Conservation (phyloP, 139 green algal species). For the Chlamydomonas schloesseri region DNA sequence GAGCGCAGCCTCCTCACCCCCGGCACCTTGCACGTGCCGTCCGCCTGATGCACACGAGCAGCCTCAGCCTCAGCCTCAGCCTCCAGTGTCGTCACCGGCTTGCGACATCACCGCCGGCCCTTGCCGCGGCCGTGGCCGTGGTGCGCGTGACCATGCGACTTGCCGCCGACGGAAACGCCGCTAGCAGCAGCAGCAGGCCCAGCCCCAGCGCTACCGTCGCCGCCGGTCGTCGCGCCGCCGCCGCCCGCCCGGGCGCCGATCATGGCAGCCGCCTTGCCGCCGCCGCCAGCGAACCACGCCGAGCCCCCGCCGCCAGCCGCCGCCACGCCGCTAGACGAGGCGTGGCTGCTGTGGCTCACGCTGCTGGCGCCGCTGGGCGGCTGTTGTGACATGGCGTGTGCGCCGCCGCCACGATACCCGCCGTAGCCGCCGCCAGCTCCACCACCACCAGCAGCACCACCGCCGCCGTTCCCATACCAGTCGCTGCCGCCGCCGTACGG, state of each 20-base stretch:
- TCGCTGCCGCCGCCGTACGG: neutral
- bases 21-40: too few relatives aligned
- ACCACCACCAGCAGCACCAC: neutral
- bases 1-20: too few relatives aligned
- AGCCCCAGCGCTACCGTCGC: neutral
- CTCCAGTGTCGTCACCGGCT: too few relatives aligned
- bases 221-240: neutral
- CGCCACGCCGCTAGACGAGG: neutral
- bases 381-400: neutral
- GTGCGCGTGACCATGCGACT: too few relatives aligned
- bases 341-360: neutral
- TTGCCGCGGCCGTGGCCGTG: neutral
- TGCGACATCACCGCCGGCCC: neutral
- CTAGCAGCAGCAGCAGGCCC: neutral
- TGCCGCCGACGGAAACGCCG: neutral
- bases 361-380: too few relatives aligned
- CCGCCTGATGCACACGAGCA: too few relatives aligned
- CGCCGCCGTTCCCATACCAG: constrained; percentile 12
- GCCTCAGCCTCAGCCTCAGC: too few relatives aligned
- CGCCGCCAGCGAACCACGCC: constrained; percentile 20
- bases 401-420: neutral
- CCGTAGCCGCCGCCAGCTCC: neutral
- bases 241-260: neutral
- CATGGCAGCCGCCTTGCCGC: constrained; percentile 28
- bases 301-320: neutral